Evolutionary conservation across 805 yeast genomes (phyloP).

Genomic region (Monosporozyma yasuniensis): DNA sequence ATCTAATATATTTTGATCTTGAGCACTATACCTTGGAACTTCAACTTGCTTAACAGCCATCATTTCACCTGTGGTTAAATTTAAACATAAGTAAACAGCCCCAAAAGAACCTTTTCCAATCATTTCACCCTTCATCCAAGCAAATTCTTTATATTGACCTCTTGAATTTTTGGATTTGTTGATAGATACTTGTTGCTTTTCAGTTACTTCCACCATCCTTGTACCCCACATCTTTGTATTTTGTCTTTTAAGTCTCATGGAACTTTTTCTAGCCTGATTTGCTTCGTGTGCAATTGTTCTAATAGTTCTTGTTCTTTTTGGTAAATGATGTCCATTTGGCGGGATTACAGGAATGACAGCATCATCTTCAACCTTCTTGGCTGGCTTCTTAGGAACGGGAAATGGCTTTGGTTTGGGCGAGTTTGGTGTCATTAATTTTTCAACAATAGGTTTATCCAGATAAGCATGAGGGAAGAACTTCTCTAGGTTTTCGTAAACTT

Average conservation of each 20-base stretch:
- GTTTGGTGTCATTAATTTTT: constrained; percentile 52
- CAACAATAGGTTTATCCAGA: constrained; percentile 84
- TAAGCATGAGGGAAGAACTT: constrained; percentile 87
- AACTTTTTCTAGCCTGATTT: constrained; percentile 43
- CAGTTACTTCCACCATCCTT: constrained; percentile 80
- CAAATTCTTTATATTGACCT: constrained; percentile 75
- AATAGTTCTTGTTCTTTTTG: constrained; percentile 77
- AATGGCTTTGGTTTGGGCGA: constrained; percentile 33
- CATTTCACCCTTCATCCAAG: constrained; percentile 96
- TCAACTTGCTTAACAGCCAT: constrained; percentile 95
- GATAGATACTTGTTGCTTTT: constrained; percentile 57
- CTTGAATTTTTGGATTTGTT: constrained; percentile 55
- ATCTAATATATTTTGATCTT: constrained; percentile 41
- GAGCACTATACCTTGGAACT: constrained; percentile 40
- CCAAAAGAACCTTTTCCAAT: constrained; percentile 97
- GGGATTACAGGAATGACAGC: neutral
- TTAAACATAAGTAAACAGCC: constrained; percentile 80
- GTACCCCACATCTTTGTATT: constrained; percentile 99
- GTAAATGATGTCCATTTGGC: constrained; percentile 13
- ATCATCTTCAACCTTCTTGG: neutral
- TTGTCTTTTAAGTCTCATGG: constrained; percentile 45
- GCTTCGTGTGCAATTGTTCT: constrained; percentile 93
- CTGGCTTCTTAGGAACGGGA: neutral
- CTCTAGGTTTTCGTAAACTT: constrained; percentile 84
- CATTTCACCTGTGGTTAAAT: constrained; percentile 96